Evolutionary conservation across 768 basidiomycete species (phyloP).

Genomic region (Kwoniella dendrophila): DNA sequence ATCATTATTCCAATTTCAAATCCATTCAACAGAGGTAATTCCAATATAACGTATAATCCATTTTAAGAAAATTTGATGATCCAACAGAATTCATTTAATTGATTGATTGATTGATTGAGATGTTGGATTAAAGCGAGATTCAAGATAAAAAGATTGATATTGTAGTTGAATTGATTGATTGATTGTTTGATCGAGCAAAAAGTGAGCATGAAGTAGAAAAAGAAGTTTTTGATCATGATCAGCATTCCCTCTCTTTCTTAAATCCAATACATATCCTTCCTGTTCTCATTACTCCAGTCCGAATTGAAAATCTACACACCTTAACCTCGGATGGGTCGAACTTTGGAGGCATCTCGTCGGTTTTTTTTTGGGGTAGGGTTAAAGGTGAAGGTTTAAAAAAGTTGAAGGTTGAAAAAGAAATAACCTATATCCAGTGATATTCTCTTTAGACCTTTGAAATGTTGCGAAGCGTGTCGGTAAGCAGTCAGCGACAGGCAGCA

Average conservation of each 20-base stretch:
- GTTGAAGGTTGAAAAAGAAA: slow-evolving; percentile 8
- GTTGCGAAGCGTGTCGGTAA: too few relatives aligned
- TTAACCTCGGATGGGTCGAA: slow-evolving; percentile 94
- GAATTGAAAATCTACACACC: slow-evolving; percentile 41
- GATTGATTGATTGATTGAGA: too few relatives aligned
- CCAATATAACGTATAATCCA: neutral
- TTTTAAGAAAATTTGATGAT: too few relatives aligned
- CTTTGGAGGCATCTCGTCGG: slow-evolving; percentile 56
- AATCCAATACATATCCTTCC: neutral
- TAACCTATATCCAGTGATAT: neutral
- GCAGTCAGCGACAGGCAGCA: too few relatives aligned
- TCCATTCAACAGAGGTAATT: neutral
- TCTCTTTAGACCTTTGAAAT: too few relatives aligned
- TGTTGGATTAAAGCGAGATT: too few relatives aligned
- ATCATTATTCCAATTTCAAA: neutral
- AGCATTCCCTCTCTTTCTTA: neutral
- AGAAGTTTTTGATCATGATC: too few relatives aligned
- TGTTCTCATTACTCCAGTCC: neutral
- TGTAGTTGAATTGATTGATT: too few relatives aligned
- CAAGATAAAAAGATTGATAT: too few relatives aligned
- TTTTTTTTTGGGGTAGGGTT: slow-evolving; percentile 25
- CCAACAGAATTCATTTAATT: too few relatives aligned
- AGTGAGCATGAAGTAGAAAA: too few relatives aligned
- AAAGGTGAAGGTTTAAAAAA: slow-evolving; percentile 9
- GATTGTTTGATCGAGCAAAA: too few relatives aligned